A percentile compares a stretch with the other conserved stretches of the same genome.
Conservation (phyloP, 805 yeast genomes). For the Wickerhamomyces chambardii region DNA sequence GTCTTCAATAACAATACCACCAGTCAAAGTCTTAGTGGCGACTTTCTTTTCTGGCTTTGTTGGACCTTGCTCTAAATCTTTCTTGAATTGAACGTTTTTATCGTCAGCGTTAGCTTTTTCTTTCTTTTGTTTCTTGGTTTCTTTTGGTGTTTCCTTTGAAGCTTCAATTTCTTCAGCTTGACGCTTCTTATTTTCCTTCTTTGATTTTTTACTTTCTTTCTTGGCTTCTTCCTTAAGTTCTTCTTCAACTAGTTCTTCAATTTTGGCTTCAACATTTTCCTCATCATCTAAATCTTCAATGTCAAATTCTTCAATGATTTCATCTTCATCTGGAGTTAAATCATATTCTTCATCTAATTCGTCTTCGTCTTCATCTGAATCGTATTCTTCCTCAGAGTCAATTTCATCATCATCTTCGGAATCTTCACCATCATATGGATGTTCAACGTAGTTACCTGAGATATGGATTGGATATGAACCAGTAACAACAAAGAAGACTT, state of each 20-base stretch:
- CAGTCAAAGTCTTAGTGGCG: slow-evolving; percentile 74
- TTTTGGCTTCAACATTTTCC: slow-evolving; percentile 63
- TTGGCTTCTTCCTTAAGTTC: slow-evolving; percentile 33
- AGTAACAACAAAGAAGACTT: slow-evolving; percentile 87
- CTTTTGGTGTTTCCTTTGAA: slow-evolving; percentile 19
- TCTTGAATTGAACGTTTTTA: slow-evolving; percentile 80
- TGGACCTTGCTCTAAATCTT: slow-evolving; percentile 93
- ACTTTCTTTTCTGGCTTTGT: slow-evolving; percentile 49
- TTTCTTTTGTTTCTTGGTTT: slow-evolving; percentile 14
- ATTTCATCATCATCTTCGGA: slow-evolving; percentile 42
- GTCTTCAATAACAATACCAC: slow-evolving; percentile 93
- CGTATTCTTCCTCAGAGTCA: slow-evolving; percentile 25
- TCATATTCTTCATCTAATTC: slow-evolving; percentile 46
- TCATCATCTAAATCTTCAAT: slow-evolving; percentile 43
- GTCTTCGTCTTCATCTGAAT: slow-evolving; percentile 36
- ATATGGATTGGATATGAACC: slow-evolving; percentile 93
- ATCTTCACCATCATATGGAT: slow-evolving; percentile 76
- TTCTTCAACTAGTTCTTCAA: slow-evolving; percentile 65
- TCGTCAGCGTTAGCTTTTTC: slow-evolving; percentile 32
- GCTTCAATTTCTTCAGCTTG: slow-evolving; percentile 20
- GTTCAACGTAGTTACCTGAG: slow-evolving; percentile 93
- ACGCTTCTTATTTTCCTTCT: slow-evolving; percentile 20
- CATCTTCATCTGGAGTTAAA: slow-evolving; percentile 74
- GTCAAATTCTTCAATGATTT: slow-evolving; percentile 33
- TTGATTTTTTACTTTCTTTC: slow-evolving; percentile 21